These are phyloP conservation scores for Amylocarpus encephaloides DNA, from an alignment of 2,329 filamentous ascomycete species.

Conservation along the genomic window DNA sequence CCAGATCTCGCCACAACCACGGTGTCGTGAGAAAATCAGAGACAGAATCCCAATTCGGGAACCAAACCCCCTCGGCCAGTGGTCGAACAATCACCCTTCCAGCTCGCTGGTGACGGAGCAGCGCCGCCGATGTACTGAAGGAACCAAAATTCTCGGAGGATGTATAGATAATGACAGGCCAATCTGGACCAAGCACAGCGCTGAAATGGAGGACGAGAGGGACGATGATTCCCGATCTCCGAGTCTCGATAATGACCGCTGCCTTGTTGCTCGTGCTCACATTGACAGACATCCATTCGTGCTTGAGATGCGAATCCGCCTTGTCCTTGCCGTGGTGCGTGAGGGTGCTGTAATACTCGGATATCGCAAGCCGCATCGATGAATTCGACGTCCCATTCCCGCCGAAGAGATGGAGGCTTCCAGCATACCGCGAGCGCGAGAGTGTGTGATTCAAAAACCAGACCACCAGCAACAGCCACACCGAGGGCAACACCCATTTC, in stretches of 20 bases:
- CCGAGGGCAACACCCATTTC: slow-evolving; percentile 13
- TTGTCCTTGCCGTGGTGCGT: not conserved
- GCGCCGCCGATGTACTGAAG: slow-evolving; percentile 32
- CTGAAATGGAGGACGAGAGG: slow-evolving; percentile 36
- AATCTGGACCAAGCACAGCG: slow-evolving; percentile 36
- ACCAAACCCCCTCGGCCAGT: slow-evolving; percentile 33
- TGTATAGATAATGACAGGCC: slow-evolving; percentile 41
- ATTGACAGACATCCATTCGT: slow-evolving; percentile 13
- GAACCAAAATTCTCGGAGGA: slow-evolving; percentile 22
- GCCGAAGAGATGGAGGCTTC: not conserved
- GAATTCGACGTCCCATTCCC: slow-evolving; percentile 2
- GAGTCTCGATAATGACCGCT: slow-evolving; percentile 36
- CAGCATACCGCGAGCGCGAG: not conserved
- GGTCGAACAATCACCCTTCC: slow-evolving; percentile 34
- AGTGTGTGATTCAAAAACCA: slow-evolving; percentile 5
- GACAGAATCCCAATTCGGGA: slow-evolving; percentile 33
- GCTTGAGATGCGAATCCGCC: slow-evolving; percentile 1
- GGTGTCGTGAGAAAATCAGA: slow-evolving; percentile 31
- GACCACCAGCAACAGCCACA: slow-evolving; percentile 12
- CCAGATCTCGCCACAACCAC: slow-evolving; percentile 41
- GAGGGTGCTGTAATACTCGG: slow-evolving; percentile 5
- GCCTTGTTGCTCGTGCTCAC: slow-evolving; percentile 26
- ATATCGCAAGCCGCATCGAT: not conserved
- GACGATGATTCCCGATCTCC: slow-evolving; percentile 30
- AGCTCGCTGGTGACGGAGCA: slow-evolving; percentile 32